These are phyloP conservation scores for Aspergillus bridgeri DNA, from an alignment of 495 filamentous ascomycete species.

Conservation along the genomic window DNA sequence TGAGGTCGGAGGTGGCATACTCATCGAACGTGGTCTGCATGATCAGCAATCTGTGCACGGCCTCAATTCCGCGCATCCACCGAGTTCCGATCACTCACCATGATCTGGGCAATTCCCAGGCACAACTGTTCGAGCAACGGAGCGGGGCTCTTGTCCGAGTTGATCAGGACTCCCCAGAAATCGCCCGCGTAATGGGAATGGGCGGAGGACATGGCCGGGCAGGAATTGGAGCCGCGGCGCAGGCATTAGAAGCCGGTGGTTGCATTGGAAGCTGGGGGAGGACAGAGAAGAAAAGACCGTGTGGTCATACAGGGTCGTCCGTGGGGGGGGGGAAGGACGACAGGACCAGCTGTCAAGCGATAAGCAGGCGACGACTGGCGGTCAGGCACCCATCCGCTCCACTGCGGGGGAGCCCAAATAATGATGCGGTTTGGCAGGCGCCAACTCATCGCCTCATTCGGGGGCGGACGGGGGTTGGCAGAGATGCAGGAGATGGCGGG, in stretches of 20 bases:
- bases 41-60: constrained; percentile 10
- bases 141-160: constrained; percentile 72
- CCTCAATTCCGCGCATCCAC: not conserved
- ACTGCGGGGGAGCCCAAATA: constrained; percentile 34
- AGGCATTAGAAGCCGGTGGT: constrained; percentile 23
- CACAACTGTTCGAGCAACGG: constrained; percentile 74
- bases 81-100: constrained; percentile 55
- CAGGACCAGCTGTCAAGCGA: not conserved
- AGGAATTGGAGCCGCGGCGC: constrained; percentile 15
- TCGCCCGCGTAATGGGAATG: constrained; percentile 19
- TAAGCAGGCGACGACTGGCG: constrained; percentile 28
- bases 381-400: constrained; percentile 40
- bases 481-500: too few relatives aligned
- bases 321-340: not conserved
- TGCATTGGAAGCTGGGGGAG: constrained; percentile 10
- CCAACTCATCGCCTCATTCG: constrained; percentile 18
- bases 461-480: constrained; percentile 1
- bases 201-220: constrained; percentile 32
- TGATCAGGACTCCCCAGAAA: constrained; percentile 85
- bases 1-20: constrained; percentile 60
- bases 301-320: not conserved
- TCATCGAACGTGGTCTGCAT: constrained; percentile 58
- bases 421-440: constrained; percentile 14
- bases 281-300: constrained; percentile 3
- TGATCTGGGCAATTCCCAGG: constrained; percentile 71